Evolutionary conservation across 371 early-diverging fungal species (phyloP), one percentile per base, ranked within the genome.

Genomic region (Blakeslea trispora): DNA sequence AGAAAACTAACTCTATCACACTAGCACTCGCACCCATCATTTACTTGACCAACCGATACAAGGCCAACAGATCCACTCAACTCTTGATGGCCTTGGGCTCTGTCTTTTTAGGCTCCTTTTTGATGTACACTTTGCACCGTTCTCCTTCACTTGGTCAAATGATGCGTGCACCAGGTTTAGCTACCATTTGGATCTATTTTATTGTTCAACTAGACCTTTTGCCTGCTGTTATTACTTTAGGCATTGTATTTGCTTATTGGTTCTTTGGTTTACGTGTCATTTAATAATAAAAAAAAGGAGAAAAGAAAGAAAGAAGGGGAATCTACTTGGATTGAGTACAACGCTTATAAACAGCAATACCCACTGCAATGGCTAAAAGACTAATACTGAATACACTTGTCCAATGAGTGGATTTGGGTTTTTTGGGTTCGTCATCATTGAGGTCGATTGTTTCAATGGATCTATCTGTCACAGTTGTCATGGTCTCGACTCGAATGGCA

Each of bases 111-210:
- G 85, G 85, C 17, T 70, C 81, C 17, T 78, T 81, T 59, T 64
- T 84, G 18, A 48, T 84, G 57, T 82, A 77, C 44, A 84, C 82
- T 1, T 60, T 82, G 53, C 71, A 59, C 47, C 69, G 77, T 28
- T 75, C 85, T 5, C 82, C 85, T n/a, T 82, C 85, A 1, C 50
- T 82, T 47, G 85, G 85, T 1, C 81, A 81, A 61, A 84, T 84
- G 85, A 59, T 77, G 55, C 77, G 85, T 23, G 79, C 85, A 17
- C 85, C 85, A 7, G 85, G 85, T 3, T 59, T 84, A 23, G 81
- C 82, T 22, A 84, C 85, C 3, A 68, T 82, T 6, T 79, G 82
- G 64, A 77, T 84, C 15, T 84, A 84, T 47, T 81, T 82, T 32
- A 74, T 82, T 41, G 76, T 82, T 5, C 85, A 84, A 37, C 53